These are phyloP conservation scores for Aspergillus eucalypticola DNA, from an alignment of 2,329 filamentous ascomycete species.

Conservation along the genomic window DNA sequence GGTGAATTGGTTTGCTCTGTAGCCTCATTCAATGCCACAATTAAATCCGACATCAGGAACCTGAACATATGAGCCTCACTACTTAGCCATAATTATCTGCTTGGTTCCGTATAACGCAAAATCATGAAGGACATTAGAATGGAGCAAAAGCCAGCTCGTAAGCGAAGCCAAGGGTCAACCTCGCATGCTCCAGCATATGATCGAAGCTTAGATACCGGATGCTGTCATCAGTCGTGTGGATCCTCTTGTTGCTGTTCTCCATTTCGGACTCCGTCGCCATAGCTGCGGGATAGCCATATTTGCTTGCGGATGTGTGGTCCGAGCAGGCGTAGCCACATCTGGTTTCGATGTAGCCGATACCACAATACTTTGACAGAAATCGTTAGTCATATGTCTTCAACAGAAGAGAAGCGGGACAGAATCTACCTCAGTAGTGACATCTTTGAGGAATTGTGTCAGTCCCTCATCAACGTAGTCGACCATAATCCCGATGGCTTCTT, in stretches of 20 bases:
- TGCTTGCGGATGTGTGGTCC: slow-evolving; percentile 68
- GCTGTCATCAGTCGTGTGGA: slow-evolving; percentile 72
- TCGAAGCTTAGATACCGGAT: slow-evolving; percentile 75
- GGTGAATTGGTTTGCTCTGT: no score
- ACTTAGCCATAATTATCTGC: no score
- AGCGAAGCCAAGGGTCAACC: slow-evolving; percentile 77
- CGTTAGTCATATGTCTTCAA: slow-evolving; percentile 11
- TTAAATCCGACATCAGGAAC: no score
- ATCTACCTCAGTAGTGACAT: slow-evolving; percentile 69
- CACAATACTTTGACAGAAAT: slow-evolving; percentile 66
- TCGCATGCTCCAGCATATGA: slow-evolving; percentile 89
- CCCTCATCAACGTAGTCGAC: slow-evolving; percentile 83
- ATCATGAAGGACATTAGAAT: slow-evolving; percentile 48
- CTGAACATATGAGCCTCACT: no score
- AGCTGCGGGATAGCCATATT: slow-evolving; percentile 65
- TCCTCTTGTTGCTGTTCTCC: slow-evolving; percentile 65
- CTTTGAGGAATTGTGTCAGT: slow-evolving; percentile 87
- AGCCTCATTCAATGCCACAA: no score
- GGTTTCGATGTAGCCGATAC: slow-evolving; percentile 81
- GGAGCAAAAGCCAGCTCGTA: slow-evolving; percentile 81
- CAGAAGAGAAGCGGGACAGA: neutral
- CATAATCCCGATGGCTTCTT: slow-evolving; percentile 87
- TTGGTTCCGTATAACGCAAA: neutral
- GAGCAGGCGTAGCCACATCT: slow-evolving; percentile 84
- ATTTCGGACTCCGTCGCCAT: slow-evolving; percentile 66